Percentiles rank a stretch among this genome's conserved stretches.
phyloP scores from a whole-genome alignment of 306 rosid genomes.

The Prosopis cineraria region DNA sequence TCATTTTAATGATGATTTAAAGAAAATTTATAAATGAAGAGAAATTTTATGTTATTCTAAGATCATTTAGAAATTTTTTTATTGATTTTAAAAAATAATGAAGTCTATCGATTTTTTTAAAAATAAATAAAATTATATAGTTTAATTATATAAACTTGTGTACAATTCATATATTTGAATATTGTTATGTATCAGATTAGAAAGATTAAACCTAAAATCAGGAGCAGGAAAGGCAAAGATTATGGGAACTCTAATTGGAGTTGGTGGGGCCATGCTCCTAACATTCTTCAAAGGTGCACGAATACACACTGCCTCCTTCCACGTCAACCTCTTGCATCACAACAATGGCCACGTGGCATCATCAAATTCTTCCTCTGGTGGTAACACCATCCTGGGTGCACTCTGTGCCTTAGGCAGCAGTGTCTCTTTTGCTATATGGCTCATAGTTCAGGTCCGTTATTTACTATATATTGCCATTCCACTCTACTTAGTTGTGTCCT shows the following conservation, averaged over 20 bases:
- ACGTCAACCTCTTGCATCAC: slow-evolving; percentile 32
- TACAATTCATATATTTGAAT: too few relatives aligned
- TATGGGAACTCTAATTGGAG: slow-evolving; percentile 43
- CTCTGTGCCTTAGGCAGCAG: slow-evolving; percentile 24
- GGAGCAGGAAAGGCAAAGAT: slow-evolving; percentile 52
- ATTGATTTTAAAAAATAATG: too few relatives aligned
- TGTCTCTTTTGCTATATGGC: slow-evolving; percentile 47
- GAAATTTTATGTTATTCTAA: too few relatives aligned
- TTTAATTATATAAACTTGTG: too few relatives aligned
- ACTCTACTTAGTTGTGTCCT: too few relatives aligned
- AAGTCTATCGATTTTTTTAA: too few relatives aligned
- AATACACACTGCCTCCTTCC: slow-evolving; percentile 31
- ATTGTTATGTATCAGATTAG: too few relatives aligned
- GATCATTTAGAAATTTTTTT: too few relatives aligned
- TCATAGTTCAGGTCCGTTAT: slow-evolving; percentile 48
- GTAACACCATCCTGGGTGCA: not conserved
- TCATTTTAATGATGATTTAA: too few relatives aligned
- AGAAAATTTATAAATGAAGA: too few relatives aligned
- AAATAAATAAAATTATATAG: too few relatives aligned
- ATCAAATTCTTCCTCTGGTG: not conserved
- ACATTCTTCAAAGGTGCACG: slow-evolving; percentile 54
- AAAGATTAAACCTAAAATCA: slow-evolving; percentile 40
- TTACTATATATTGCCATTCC: not conserved
- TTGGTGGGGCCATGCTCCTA: slow-evolving; percentile 60
- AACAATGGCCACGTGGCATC: not conserved